A percentile compares a stretch with the other conserved stretches of the same genome.
Conservation (phyloP, 345 rosid genomes). For the Odontarrhena argentea region DNA sequence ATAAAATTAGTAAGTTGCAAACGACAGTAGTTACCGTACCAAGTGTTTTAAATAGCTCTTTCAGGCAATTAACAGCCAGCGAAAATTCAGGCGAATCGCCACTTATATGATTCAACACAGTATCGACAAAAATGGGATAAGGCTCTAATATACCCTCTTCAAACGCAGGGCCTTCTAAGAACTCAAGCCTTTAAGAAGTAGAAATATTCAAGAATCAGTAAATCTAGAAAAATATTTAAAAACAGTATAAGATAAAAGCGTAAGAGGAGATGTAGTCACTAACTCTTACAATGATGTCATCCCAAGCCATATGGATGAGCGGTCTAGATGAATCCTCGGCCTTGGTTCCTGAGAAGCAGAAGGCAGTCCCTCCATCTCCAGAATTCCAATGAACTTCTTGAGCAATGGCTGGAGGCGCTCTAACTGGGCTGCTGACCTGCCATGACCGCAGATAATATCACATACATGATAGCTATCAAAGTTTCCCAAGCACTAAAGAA, state of each 20-base stretch:
- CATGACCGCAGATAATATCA: constrained; percentile 36
- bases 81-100: constrained; percentile 90
- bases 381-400: constrained; percentile 65
- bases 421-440: constrained; percentile 83
- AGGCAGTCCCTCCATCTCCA: constrained; percentile 82
- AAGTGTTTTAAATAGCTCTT: constrained; percentile 89
- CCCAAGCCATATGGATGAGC: constrained; percentile 83
- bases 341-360: constrained; percentile 59
- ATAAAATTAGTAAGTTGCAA: constrained; percentile 21
- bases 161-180: constrained; percentile 88
- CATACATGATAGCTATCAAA: constrained; percentile 23
- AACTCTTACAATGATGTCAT: constrained; percentile 82
- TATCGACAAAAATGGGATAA: constrained; percentile 91
- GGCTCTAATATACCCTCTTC: constrained; percentile 95
- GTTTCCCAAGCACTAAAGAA: constrained; percentile 12
- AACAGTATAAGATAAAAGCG: constrained; percentile 13
- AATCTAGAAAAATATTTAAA: constrained; percentile 4
- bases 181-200: constrained; percentile 76
- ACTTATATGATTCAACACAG: constrained; percentile 85
- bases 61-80: constrained; percentile 82
- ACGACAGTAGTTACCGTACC: constrained; percentile 52
- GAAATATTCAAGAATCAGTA: constrained; percentile 28
- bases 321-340: constrained; percentile 74
- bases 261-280: constrained; percentile 37
- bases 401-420: constrained; percentile 94